Evolutionary conservation across 371 early-diverging fungal genomes (phyloP), one percentile per base, ranked within the genome.

Genomic region (Mortierella sp.): DNA sequence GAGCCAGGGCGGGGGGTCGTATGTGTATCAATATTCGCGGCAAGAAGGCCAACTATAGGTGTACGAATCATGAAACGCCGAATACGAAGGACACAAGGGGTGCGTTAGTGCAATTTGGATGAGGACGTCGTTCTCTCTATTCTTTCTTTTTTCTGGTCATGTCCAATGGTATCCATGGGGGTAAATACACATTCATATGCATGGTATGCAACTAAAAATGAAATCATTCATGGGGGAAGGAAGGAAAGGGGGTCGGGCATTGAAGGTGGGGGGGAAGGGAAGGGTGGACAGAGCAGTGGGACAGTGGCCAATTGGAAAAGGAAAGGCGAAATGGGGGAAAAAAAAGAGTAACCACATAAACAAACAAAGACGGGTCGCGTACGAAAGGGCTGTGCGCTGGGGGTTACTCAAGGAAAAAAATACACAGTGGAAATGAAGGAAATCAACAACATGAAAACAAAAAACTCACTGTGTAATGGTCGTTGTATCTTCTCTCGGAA

Each of bases 261-360:
- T 47, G 19, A n/a, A n/a, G n/a, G n/a, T n/a, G n/a, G 31, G 58
- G 37, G 53, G 26, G 11, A 26, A 29, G 14, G 29, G 29, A 53
- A 58, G 58, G 58, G 58, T 58, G 58, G 58, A 58, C 58, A 58
- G 58, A 34, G 58, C 58, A 58, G 31, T 58, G 34, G 58, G 14
- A 8, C 19, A 8, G 31, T 19, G 14, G 58, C 26, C 58, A 34
- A 58, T 34, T 19, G 47, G 47, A 47, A n/a, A n/a, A 14, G 58
- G 34, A 58, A 34, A 34, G 58, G 34, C 24, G 9, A 50, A n/a
- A 10, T 50, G 50, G 34, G 37, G 14, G 34, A 19, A 1, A 55
- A 29, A 10, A 3, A 14, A 22, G 22, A 34, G 2, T 31, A 7
- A n/a, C n/a, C n/a, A n/a, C n/a, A n/a, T n/a, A n/a, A n/a, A n/a